These are phyloP conservation scores for Brassica balearica DNA, from an alignment of 441 rosid genomes.

Conservation along the genomic window DNA sequence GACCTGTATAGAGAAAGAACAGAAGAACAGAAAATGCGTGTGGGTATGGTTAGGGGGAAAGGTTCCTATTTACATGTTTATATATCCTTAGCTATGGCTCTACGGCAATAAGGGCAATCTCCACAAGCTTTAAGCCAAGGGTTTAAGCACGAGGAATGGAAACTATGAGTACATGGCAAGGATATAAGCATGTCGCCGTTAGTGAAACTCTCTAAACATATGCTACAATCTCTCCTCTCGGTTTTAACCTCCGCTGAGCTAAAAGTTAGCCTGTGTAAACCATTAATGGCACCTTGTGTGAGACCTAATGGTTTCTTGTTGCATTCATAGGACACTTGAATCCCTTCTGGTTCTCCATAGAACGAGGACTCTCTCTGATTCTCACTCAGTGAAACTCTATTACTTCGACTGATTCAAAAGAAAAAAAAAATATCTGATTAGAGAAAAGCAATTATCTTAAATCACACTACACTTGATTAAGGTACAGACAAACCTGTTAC, in stretches of 20 bases:
- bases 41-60: conserved; percentile 22
- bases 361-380: conserved; percentile 39
- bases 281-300: conserved; percentile 55
- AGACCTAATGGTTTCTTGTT: conserved; percentile 83
- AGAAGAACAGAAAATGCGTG: conserved; percentile 14
- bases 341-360: conserved; percentile 45
- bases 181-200: conserved; percentile 64
- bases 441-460: not conserved
- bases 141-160: conserved; percentile 76
- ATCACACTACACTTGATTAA: not conserved
- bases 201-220: conserved; percentile 82
- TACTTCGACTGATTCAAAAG: conserved; percentile 54
- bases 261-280: conserved; percentile 57
- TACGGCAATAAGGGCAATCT: conserved; percentile 91
- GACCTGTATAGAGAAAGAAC: conserved; percentile 8
- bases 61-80: conserved; percentile 19
- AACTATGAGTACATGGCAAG: conserved; percentile 72
- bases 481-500: conserved; percentile 54
- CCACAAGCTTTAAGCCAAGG: conserved; percentile 93
- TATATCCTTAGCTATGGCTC: conserved; percentile 50
- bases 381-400: conserved; percentile 44
- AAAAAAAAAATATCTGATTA: not conserved
- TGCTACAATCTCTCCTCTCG: conserved; percentile 67
- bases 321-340: conserved; percentile 38
- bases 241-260: conserved; percentile 39